A percentile compares a stretch with the other conserved stretches of the same genome.
Evolutionary conservation across 2,329 filamentous ascomycete species (phyloP).

Genomic region (Hypoxylon sp.): DNA sequence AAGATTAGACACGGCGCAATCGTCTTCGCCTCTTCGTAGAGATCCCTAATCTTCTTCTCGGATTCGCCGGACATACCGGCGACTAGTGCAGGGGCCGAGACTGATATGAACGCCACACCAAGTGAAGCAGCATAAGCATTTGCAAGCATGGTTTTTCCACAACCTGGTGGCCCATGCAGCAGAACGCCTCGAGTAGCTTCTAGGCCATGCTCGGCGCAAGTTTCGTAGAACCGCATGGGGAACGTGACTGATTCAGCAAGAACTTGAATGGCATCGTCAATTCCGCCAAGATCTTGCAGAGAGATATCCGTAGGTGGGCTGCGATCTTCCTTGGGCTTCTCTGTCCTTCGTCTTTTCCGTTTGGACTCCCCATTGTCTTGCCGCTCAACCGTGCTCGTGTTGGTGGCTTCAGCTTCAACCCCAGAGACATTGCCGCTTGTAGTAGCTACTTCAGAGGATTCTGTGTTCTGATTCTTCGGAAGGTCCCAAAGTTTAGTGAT

Average conservation of each 20-base stretch:
- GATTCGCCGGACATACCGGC: slow-evolving; percentile 92
- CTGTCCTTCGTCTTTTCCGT: slow-evolving; percentile 74
- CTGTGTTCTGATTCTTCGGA: slow-evolving; percentile 40
- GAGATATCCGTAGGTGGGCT: slow-evolving; percentile 77
- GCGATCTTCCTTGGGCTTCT: slow-evolving; percentile 68
- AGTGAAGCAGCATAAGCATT: slow-evolving; percentile 83
- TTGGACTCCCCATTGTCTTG: slow-evolving; percentile 76
- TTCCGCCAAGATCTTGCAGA: slow-evolving; percentile 81
- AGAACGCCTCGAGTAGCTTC: slow-evolving; percentile 82
- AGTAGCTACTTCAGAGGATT: slow-evolving; percentile 42
- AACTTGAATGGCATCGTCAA: slow-evolving; percentile 78
- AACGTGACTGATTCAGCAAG: slow-evolving; percentile 80
- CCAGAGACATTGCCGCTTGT: slow-evolving; percentile 44
- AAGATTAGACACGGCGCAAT: slow-evolving; percentile 92
- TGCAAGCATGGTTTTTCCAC: slow-evolving; percentile 88
- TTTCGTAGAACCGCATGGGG: slow-evolving; percentile 77
- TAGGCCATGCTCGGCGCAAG: slow-evolving; percentile 75
- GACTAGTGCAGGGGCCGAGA: slow-evolving; percentile 85
- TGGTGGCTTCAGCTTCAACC: slow-evolving; percentile 51
- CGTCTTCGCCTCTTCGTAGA: slow-evolving; percentile 89
- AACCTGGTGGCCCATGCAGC: slow-evolving; percentile 86
- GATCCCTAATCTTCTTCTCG: slow-evolving; percentile 86
- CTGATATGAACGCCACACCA: slow-evolving; percentile 82
- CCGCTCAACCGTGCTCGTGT: slow-evolving; percentile 60
- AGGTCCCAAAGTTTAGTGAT: slow-evolving; percentile 60